Evolutionary conservation across 306 rosid genomes (phyloP).

Genomic region (Biancaea sappan): DNA sequence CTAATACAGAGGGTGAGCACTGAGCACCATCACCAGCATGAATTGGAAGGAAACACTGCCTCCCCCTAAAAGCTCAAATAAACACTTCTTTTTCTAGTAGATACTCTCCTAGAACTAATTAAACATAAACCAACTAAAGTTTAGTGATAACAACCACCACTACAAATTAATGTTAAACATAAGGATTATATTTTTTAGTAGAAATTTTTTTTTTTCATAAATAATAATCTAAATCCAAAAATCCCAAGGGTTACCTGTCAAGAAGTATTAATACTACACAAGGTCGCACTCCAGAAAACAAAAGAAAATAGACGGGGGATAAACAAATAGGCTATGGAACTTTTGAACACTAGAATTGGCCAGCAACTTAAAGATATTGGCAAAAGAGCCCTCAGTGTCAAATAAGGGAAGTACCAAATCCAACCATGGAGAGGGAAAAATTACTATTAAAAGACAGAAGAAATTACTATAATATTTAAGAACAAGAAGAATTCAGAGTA

Average conservation of each 20-base stretch:
- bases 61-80: background rate
- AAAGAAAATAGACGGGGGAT: background rate
- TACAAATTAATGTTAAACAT: background rate
- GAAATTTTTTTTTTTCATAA: background rate
- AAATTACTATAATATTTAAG: background rate
- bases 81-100: background rate
- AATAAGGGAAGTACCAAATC: background rate
- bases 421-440: background rate
- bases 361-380: background rate
- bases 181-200: background rate
- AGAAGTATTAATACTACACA: background rate
- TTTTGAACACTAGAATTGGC: constrained; percentile 1
- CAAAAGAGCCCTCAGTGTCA: background rate
- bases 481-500: no score
- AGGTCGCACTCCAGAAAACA: background rate
- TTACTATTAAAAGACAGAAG: background rate
- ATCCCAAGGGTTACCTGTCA: background rate
- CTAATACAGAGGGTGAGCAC: background rate
- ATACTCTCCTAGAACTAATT: background rate
- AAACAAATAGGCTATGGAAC: background rate
- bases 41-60: background rate
- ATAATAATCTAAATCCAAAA: background rate
- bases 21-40: background rate
- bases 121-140: background rate
- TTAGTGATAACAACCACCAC: background rate